phyloP scores from a whole-genome alignment of 148 eudicot genomes.

The Arctostaphylos glauca region DNA sequence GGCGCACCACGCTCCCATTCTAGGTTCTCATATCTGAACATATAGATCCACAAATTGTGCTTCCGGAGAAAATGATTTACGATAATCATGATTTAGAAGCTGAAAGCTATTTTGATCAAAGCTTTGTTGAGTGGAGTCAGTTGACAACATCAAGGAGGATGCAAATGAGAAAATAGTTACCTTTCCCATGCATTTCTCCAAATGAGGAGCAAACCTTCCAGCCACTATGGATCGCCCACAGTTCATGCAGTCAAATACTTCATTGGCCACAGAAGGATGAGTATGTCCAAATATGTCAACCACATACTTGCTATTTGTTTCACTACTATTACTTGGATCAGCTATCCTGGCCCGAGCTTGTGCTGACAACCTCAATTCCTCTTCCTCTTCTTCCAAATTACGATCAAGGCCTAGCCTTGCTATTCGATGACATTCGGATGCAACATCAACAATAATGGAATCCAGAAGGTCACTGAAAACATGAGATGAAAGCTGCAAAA shows the following conservation, averaged over 20 bases:
- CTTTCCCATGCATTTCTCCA: conserved; percentile 99
- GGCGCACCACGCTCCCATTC: not conserved
- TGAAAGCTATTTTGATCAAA: not conserved
- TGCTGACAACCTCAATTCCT: conserved; percentile 78
- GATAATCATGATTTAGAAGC: not conserved
- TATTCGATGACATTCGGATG: conserved; percentile 88
- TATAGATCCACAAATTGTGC: not conserved
- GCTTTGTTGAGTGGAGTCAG: not conserved
- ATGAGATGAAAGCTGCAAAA: conserved; percentile 63
- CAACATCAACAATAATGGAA: conserved; percentile 81
- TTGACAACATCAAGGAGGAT: not conserved
- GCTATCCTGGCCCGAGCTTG: conserved; percentile 84
- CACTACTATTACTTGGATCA: conserved; percentile 68
- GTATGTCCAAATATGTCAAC: conserved; percentile 97
- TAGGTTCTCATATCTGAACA: not conserved
- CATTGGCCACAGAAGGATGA: conserved; percentile 86
- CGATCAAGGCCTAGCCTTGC: conserved; percentile 88
- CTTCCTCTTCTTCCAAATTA: conserved; percentile 79
- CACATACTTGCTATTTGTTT: conserved; percentile 70
- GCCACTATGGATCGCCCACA: conserved; percentile 84
- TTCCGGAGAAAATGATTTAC: not conserved
- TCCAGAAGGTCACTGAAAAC: conserved; percentile 73
- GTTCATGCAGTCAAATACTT: conserved; percentile 90
- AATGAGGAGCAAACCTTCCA: conserved; percentile 96
- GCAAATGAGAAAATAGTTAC: conserved; percentile 26